Conservation (phyloP, 1,284 basidiomycete genomes). For the Ceratobasidium sp. region DNA sequence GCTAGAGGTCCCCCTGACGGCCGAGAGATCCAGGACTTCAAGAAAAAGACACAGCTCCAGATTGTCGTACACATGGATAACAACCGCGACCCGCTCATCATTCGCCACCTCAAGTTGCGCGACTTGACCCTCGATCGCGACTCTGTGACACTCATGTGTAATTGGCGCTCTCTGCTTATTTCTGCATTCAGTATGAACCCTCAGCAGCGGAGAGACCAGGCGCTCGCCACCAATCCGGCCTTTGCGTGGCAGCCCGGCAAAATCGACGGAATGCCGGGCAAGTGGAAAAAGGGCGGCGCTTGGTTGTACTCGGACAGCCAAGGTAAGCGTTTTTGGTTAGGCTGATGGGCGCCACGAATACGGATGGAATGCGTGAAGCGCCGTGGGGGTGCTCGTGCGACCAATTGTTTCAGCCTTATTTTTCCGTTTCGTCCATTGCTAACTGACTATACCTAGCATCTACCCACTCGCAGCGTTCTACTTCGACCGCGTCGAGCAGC, state of each 20-base stretch:
- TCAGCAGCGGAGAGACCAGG: slow-evolving; percentile 33
- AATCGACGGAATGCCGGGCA: slow-evolving; percentile 37
- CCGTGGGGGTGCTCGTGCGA: neutral
- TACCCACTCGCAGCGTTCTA: slow-evolving; percentile 34
- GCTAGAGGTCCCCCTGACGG: neutral
- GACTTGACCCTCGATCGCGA: slow-evolving; percentile 31
- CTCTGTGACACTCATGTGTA: slow-evolving; percentile 37
- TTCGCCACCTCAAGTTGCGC: slow-evolving; percentile 34
- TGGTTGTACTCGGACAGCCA: slow-evolving; percentile 40
- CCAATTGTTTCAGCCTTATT: neutral
- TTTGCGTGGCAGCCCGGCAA: slow-evolving; percentile 40
- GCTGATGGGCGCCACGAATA: too few species aligned
- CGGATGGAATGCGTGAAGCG: neutral
- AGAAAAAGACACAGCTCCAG: slow-evolving; percentile 31
- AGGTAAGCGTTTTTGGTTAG: slow-evolving; percentile 23
- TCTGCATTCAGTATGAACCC: slow-evolving; percentile 24
- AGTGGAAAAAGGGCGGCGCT: slow-evolving; percentile 36
- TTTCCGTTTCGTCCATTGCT: neutral
- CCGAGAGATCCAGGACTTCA: slow-evolving; percentile 20
- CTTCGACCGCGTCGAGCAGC: slow-evolving; percentile 36
- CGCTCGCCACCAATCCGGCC: slow-evolving; percentile 9
- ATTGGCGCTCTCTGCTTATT: slow-evolving; percentile 26
- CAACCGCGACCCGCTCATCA: slow-evolving; percentile 34
- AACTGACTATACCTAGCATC: slow-evolving; percentile 17
- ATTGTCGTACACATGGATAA: slow-evolving; percentile 37